Percentiles rank a stretch among this genome's conserved stretches.
These are phyloP conservation scores for Urtica urens DNA, from an alignment of 306 rosid species.

Conservation along the genomic window DNA sequence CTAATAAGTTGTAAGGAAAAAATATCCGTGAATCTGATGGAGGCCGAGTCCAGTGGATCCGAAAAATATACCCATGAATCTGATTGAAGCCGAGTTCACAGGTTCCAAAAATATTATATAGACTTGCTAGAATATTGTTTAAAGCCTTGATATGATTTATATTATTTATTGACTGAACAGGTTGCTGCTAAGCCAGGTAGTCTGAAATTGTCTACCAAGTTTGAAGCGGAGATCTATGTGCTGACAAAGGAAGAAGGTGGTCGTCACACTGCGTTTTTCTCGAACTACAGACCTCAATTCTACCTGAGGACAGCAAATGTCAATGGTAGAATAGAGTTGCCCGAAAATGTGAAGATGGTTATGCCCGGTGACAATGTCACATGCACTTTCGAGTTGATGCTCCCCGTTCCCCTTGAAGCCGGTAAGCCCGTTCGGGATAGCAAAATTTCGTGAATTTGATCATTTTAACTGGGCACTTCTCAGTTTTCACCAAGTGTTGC, in stretches of 20 bases:
- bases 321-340: constrained; percentile 91
- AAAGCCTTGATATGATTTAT: no score
- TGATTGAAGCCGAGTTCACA: no score
- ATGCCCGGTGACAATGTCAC: constrained; percentile 98
- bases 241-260: constrained; percentile 99
- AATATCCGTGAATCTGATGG: no score
- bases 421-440: constrained; percentile 53
- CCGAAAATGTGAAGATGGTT: constrained; percentile 87
- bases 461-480: no score
- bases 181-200: constrained; percentile 93
- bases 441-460: background rate
- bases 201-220: constrained; percentile 65
- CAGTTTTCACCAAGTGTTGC: no score
- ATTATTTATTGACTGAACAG: no score
- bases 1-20: no score
- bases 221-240: constrained; percentile 95
- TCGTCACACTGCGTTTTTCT: constrained; percentile 92
- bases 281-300: constrained; percentile 94
- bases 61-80: no score
- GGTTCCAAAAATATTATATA: no score
- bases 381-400: constrained; percentile 72
- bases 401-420: constrained; percentile 81
- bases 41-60: no score
- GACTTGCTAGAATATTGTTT: no score
- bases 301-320: constrained; percentile 95